Conservation (phyloP, 2,329 filamentous ascomycete species). For the Ascochyta viciae-villosae region DNA sequence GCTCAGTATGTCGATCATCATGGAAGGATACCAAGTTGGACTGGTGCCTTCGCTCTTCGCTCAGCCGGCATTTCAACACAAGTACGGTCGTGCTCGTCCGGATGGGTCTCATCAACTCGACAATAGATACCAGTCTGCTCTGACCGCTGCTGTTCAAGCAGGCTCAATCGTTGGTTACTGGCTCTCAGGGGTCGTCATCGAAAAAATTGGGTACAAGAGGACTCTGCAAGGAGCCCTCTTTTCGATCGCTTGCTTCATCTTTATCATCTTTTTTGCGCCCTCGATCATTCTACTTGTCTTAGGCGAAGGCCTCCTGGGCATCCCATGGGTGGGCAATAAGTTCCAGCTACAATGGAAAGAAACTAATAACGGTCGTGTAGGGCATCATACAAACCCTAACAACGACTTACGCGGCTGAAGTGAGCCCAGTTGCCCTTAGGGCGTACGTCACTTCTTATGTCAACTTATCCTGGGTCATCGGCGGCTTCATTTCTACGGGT, state of each 20-base stretch:
- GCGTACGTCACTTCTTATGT: conserved; percentile 62
- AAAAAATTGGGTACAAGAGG: conserved; percentile 47
- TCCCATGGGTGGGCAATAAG: conserved; percentile 40
- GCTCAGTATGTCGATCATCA: conserved; percentile 82
- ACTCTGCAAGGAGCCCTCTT: conserved; percentile 25
- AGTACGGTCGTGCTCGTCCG: conserved; percentile 45
- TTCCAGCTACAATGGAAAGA: background rate
- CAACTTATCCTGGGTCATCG: conserved; percentile 44
- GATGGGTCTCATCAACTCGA: conserved; percentile 47
- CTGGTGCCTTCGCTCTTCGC: conserved; percentile 77
- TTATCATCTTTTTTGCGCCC: conserved; percentile 33
- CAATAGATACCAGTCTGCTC: conserved; percentile 52
- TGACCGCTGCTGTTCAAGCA: conserved; percentile 50
- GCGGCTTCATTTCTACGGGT: conserved; percentile 72
- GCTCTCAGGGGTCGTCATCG: conserved; percentile 45
- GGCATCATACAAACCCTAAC: conserved; percentile 51
- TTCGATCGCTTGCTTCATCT: conserved; percentile 24
- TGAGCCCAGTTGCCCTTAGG: conserved; percentile 72
- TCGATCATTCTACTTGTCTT: conserved; percentile 24
- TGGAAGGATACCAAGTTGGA: conserved; percentile 86
- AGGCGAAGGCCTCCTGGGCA: conserved; percentile 29
- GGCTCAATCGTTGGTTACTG: conserved; percentile 49
- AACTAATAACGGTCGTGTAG: background rate
- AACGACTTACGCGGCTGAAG: conserved; percentile 58
- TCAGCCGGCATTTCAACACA: conserved; percentile 50